Base-by-base conservation (phyloP, 2,329 filamentous ascomycete species). In the Colletotrichum limetticola region DNA sequence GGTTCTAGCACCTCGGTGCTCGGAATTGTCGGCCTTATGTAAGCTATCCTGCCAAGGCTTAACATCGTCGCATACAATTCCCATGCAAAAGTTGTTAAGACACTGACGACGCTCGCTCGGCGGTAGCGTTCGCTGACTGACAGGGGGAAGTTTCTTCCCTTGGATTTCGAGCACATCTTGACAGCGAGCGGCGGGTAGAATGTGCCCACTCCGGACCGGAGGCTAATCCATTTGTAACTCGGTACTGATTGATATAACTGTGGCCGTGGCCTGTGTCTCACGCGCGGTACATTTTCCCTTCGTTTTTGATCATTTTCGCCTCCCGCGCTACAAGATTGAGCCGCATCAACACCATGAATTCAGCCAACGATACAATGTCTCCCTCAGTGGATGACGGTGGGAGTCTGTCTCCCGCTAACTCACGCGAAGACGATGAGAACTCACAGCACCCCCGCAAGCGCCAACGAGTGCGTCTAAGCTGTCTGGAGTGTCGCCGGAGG, bases 391-490 rank as follows among this genome's bases (percentile, higher is more conserved):
- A 81, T 69, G 76, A 82, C 19, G 56, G 46, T 37, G 63, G 59
- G 60, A 74, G 74, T 64, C 56, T 74, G 7, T 74, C 71, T 35
- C 72, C 62, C 57, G 61, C 72, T 66, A 72, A 75, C 58, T 75
- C 74, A 26, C 74, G 70, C n/a, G 74, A 76, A 49, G 77, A 78
- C 19, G 75, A 80, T 11, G 76, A 79, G 30, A 74, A 77, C 22
- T 65, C 73, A 0, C 81, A 80, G 49, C 83, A 84, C 0, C 83
- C 88, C 11, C 85, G 89, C 73, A 91, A 91, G 82, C 83, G 89
- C 37, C 89, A 91, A 82, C 85, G 89, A 49, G 87, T 91, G 58
- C 84, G 89, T 19, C 84, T 91, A 56, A 90, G 88, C 60, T 91
- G 89, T 75, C 85, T 91, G 55, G 89, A 91, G 76, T 91, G 89